Conservation (phyloP, 257 asterid species). For the Solanum pimpinellifolium region DNA sequence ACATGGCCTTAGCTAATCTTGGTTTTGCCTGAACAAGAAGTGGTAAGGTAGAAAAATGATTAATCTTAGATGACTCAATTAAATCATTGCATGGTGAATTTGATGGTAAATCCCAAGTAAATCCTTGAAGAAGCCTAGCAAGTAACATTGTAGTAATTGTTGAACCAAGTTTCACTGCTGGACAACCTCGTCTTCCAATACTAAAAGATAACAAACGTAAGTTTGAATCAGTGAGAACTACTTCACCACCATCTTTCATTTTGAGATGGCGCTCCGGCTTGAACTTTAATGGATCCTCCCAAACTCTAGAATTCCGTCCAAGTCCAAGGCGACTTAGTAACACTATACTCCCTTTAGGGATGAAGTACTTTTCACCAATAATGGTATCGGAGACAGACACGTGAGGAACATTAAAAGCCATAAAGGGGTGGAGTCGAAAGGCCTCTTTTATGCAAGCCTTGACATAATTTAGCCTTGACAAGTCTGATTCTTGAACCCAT, state of each 20-base stretch:
- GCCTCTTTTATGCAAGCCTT: conserved; percentile 23
- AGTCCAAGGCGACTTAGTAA: background rate
- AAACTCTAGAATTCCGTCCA: background rate
- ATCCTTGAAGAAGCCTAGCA: background rate
- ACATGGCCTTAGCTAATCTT: background rate
- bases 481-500: conserved; percentile 21
- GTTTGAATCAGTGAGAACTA: background rate
- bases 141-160: background rate
- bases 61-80: background rate
- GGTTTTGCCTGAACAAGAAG: background rate
- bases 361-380: conserved; percentile 14
- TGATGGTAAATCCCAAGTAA: background rate
- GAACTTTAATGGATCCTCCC: background rate
- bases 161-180: background rate
- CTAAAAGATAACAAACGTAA: background rate
- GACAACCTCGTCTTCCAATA: background rate
- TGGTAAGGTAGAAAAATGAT: background rate
- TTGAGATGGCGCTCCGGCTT: background rate
- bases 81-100: background rate
- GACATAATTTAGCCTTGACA: conserved; percentile 10
- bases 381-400: background rate
- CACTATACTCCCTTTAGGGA: conserved; percentile 24
- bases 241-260: background rate
- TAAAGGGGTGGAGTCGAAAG: conserved; percentile 13
- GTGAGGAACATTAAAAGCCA: conserved; percentile 16